Base-by-base conservation (phyloP, 2,329 filamentous ascomycete genomes). In the Reticulascus tulasneorum region DNA sequence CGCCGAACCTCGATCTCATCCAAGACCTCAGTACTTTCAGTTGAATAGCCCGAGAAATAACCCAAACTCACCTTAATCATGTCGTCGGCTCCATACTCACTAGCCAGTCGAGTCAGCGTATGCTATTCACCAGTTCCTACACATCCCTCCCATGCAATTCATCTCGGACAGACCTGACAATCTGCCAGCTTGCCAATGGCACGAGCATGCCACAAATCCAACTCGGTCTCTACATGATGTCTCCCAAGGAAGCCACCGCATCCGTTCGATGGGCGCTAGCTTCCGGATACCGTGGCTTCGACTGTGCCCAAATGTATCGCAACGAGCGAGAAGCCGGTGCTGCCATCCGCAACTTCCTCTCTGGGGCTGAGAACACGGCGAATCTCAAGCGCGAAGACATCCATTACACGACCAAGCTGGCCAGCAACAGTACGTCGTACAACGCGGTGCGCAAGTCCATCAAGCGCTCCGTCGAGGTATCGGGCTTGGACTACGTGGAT, bases 351-450 rank as follows among this genome's bases (percentile, higher is more conserved):
- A 62, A 69, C 15, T 85, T 75, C 47, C 60, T 86, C 4, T 50
- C 59, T 23, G 62, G 64, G 34, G 52, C 50, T 4, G 60, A 63
- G 10, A 77, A 77, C 44, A 63, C 58, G 0, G 49, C 65, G 0
- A 68, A 64, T 0, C 55, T 88, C 19, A 73, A 67, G 45, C 74
- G 86, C 6, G 74, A 81, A 38, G 79, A 90, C 50, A 67, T 93
- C 35, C 86, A 86, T 59, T 90, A 86, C 57, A 93, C 86, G 1
- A 84, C 82, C 23, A 94, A 93, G 64, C 71, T 93, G 11, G 79
- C 78, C 2, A 78, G 71, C 39, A 86, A 81, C 53, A 64, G 63
- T 49, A 69, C 69, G 2, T 72, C 73, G 5, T 91, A 90, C 56
- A 73, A 83, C n/a, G 64, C 67, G 4, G 84, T 84, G 17, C 73